phyloP scores from a whole-genome alignment of 495 filamentous ascomycete genomes.

The Hypoxylon lenormandii region DNA sequence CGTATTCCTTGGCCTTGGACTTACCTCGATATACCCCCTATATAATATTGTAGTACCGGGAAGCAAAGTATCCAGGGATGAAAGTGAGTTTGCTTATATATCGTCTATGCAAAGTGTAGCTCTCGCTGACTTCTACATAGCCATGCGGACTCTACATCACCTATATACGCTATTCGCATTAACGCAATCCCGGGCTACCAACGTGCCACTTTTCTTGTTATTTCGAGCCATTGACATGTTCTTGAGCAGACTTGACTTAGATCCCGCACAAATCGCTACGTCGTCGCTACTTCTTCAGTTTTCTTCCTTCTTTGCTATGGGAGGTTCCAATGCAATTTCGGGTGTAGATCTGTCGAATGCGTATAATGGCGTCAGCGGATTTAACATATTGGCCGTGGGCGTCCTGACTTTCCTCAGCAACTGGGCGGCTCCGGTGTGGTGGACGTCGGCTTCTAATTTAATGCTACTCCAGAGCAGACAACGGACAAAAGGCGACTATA shows the following conservation, averaged over 20 bases:
- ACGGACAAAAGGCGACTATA: not conserved
- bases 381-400: slow-evolving; percentile 75
- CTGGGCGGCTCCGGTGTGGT: slow-evolving; percentile 93
- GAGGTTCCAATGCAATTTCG: slow-evolving; percentile 91
- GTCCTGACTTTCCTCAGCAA: slow-evolving; percentile 86
- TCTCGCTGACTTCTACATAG: slow-evolving; percentile 41
- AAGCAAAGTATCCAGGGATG: slow-evolving; percentile 37
- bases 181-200: slow-evolving; percentile 84
- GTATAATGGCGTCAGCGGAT: slow-evolving; percentile 82
- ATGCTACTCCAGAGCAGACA: slow-evolving; percentile 60
- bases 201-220: slow-evolving; percentile 83
- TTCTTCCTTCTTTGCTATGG: slow-evolving; percentile 87
- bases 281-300: slow-evolving; percentile 77
- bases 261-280: slow-evolving; percentile 67
- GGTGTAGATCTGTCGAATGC: slow-evolving; percentile 84
- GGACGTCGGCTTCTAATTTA: slow-evolving; percentile 71
- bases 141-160: slow-evolving; percentile 68
- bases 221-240: slow-evolving; percentile 70
- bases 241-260: slow-evolving; percentile 62
- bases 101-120: not conserved
- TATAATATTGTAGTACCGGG: slow-evolving; percentile 40
- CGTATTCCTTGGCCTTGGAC: slow-evolving; percentile 66
- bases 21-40: slow-evolving; percentile 56
- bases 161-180: slow-evolving; percentile 81
- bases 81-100: slow-evolving; percentile 40